These are phyloP conservation scores for Clohesyomyces aquaticus DNA, from an alignment of 495 filamentous ascomycete species.

Conservation along the genomic window DNA sequence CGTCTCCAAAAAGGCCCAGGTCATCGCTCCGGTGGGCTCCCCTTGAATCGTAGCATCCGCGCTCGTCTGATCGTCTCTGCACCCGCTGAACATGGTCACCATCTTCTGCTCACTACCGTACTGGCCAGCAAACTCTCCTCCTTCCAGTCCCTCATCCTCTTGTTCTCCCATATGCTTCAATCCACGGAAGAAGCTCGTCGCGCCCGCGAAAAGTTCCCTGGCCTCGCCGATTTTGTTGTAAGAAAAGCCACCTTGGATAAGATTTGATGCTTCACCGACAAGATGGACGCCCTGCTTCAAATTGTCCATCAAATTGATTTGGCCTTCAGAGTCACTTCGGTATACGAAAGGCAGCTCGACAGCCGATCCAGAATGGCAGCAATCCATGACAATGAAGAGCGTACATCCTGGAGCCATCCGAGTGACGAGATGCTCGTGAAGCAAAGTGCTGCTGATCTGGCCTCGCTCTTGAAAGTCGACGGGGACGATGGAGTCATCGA, in stretches of 20 bases:
- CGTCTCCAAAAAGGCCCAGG: constrained; percentile 60
- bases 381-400: constrained; percentile 64
- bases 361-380: constrained; percentile 65
- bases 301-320: constrained; percentile 60
- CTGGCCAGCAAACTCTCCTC: constrained; percentile 56
- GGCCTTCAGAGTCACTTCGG: constrained; percentile 54
- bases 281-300: constrained; percentile 57
- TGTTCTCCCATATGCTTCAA: constrained; percentile 52
- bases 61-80: constrained; percentile 62
- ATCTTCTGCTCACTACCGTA: constrained; percentile 57
- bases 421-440: constrained; percentile 59
- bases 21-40: constrained; percentile 57
- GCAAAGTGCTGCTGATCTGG: constrained; percentile 57
- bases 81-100: constrained; percentile 65
- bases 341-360: constrained; percentile 64
- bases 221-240: constrained; percentile 56
- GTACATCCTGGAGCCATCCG: constrained; percentile 55
- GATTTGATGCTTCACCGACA: constrained; percentile 50
- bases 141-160: constrained; percentile 52
- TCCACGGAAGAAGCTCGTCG: constrained; percentile 58
- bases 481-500: constrained; percentile 62
- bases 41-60: constrained; percentile 63
- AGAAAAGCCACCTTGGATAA: constrained; percentile 60
- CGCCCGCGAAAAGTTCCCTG: constrained; percentile 57
- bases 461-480: constrained; percentile 57